A percentile compares a stretch with the other conserved stretches of the same genome.
Evolutionary conservation across 371 early-diverging fungal genomes (phyloP).

Genomic region (Apophysomyces ossiformis): DNA sequence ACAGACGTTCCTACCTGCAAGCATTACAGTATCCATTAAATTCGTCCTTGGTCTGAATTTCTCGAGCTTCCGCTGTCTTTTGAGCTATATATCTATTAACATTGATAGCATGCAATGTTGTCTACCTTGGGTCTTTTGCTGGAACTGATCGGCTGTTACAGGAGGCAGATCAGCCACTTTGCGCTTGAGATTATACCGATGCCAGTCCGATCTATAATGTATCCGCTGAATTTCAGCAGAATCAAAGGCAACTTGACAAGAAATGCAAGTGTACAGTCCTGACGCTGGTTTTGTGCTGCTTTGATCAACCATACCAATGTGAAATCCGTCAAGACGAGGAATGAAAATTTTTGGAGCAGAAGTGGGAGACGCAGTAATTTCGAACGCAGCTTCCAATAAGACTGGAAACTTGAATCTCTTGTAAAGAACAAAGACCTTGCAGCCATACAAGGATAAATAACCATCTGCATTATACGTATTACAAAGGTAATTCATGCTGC

Average conservation of each 20-base stretch:
- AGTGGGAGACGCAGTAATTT: too few species aligned
- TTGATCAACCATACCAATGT: conserved; percentile 17
- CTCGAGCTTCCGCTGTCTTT: conserved; percentile 23
- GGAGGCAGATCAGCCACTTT: conserved; percentile 85
- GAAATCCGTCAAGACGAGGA: not conserved
- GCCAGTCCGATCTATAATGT: conserved; percentile 89
- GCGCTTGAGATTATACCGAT: conserved; percentile 85
- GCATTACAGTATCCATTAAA: conserved; percentile 42
- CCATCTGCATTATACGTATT: too few species aligned
- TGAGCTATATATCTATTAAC: conserved; percentile 30
- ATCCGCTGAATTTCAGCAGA: conserved; percentile 80
- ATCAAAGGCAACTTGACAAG: conserved; percentile 88
- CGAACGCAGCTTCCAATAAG: too few species aligned
- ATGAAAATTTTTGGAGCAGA: too few species aligned
- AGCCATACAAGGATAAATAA: too few species aligned
- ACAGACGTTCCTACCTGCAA: conserved; percentile 37
- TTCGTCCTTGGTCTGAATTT: conserved; percentile 25
- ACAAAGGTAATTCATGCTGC: too few species aligned
- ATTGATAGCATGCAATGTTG: not conserved
- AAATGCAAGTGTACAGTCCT: conserved; percentile 66
- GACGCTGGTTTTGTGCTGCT: conserved; percentile 19
- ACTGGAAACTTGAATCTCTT: too few species aligned
- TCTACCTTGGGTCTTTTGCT: conserved; percentile 51
- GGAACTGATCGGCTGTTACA: conserved; percentile 72
- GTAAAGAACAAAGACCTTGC: too few species aligned